These are phyloP conservation scores for Ceratobasidium sp. DNA, from an alignment of 1,284 basidiomycete genomes.

Conservation along the genomic window DNA sequence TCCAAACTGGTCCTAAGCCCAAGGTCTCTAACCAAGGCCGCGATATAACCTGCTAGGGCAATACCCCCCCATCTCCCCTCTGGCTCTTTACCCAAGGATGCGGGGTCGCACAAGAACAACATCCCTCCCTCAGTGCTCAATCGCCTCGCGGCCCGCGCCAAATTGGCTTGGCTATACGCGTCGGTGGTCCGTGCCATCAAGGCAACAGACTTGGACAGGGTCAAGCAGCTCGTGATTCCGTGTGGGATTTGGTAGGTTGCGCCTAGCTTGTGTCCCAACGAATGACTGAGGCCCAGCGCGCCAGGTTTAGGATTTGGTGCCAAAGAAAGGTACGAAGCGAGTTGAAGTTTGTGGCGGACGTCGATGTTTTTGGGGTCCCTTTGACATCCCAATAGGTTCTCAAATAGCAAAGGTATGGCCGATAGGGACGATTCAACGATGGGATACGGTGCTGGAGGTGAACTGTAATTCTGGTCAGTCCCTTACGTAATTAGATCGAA, in stretches of 20 bases:
- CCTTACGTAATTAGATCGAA: neutral
- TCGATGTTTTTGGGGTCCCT: constrained; percentile 67
- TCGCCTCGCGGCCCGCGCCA: constrained; percentile 17
- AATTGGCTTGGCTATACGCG: constrained; percentile 25
- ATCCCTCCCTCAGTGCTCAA: neutral
- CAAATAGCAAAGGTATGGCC: constrained; percentile 72
- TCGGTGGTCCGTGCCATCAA: constrained; percentile 18
- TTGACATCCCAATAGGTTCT: constrained; percentile 73
- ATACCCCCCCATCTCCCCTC: constrained; percentile 19
- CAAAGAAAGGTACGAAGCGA: constrained; percentile 83
- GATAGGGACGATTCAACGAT: constrained; percentile 48
- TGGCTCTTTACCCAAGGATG: neutral
- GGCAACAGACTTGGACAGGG: constrained; percentile 23
- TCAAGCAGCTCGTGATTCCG: constrained; percentile 69
- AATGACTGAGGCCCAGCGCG: constrained; percentile 76
- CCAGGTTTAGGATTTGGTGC: constrained; percentile 70
- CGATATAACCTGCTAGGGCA: constrained; percentile 11
- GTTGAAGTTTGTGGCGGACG: constrained; percentile 72
- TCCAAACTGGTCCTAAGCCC: constrained; percentile 8
- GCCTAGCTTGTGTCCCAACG: constrained; percentile 78
- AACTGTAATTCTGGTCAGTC: constrained; percentile 11
- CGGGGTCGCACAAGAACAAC: neutral
- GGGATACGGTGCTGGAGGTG: constrained; percentile 48
- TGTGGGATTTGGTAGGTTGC: constrained; percentile 81
- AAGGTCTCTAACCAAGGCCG: constrained; percentile 17